Conservation (phyloP, 108 stramenopile species). For the Cyclostephanos tholiformis region DNA sequence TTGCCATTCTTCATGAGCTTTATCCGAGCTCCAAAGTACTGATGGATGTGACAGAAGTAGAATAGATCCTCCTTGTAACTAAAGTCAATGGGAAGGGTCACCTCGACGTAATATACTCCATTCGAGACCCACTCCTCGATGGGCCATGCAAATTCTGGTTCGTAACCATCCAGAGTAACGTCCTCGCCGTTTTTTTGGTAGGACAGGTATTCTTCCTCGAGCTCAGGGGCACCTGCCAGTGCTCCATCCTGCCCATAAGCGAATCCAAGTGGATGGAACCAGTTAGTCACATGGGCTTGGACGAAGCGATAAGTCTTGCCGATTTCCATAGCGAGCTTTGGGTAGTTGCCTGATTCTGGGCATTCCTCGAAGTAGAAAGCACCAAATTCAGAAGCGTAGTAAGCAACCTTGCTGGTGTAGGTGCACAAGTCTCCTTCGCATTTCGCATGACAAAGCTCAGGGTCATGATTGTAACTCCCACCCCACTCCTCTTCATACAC, state of each 20-base stretch:
- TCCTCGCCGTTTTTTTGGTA: constrained; percentile 73
- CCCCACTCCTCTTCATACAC: not conserved
- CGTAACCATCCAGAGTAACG: constrained; percentile 79
- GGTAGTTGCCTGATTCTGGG: constrained; percentile 41
- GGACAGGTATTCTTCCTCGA: constrained; percentile 56
- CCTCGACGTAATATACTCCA: constrained; percentile 55
- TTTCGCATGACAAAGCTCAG: not conserved
- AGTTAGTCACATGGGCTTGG: constrained; percentile 58
- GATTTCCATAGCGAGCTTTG: constrained; percentile 76
- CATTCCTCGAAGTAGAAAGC: constrained; percentile 85
- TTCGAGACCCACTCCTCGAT: constrained; percentile 62
- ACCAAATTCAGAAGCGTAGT: constrained; percentile 53
- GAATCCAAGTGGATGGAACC: constrained; percentile 88
- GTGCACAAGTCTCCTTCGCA: no score
- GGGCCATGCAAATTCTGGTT: constrained; percentile 77
- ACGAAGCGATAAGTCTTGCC: constrained; percentile 81
- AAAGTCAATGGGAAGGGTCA: constrained; percentile 54
- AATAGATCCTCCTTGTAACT: constrained; percentile 72
- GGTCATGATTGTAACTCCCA: not conserved
- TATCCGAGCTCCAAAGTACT: constrained; percentile 70
- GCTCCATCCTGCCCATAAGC: constrained; percentile 87
- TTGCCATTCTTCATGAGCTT: constrained; percentile 61
- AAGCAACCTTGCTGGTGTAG: no score
- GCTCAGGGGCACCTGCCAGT: constrained; percentile 70
- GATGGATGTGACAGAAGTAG: constrained; percentile 90